Percentiles rank a stretch among this genome's conserved stretches.
These are phyloP conservation scores for Boletellus ananas DNA, from an alignment of 768 basidiomycete genomes.

Conservation along the genomic window DNA sequence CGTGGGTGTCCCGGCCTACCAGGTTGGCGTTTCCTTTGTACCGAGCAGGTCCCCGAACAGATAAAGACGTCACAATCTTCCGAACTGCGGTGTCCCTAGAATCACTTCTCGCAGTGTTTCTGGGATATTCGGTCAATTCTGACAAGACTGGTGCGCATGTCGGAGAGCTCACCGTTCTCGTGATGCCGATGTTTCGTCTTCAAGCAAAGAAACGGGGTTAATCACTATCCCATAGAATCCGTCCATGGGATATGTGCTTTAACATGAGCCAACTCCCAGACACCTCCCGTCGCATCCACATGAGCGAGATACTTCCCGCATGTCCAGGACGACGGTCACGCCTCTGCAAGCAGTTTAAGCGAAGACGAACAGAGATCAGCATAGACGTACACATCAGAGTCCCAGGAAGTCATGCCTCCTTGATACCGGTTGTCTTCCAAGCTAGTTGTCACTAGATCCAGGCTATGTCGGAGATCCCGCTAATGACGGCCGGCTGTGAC, in stretches of 20 bases:
- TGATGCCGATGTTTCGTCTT: constrained; percentile 7
- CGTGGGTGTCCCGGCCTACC: constrained; percentile 8
- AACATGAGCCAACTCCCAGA: constrained; percentile 20
- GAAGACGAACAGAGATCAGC: background rate
- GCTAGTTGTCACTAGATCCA: background rate
- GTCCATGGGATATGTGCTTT: constrained; percentile 16
- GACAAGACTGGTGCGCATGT: background rate
- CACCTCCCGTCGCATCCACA: constrained; percentile 33
- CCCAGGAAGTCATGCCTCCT: constrained; percentile 64
- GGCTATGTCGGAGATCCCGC: background rate
- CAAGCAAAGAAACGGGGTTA: constrained; percentile 5
- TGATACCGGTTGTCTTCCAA: constrained; percentile 23
- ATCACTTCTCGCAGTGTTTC: constrained; percentile 20
- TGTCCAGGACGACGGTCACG: constrained; percentile 15
- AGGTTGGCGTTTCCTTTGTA: constrained; percentile 6
- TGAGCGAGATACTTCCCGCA: constrained; percentile 16
- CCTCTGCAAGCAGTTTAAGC: constrained; percentile 6
- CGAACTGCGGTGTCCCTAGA: constrained; percentile 10
- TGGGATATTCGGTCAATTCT: background rate
- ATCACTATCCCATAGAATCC: constrained; percentile 6
- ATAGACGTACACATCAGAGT: constrained; percentile 30
- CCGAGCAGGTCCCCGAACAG: constrained; percentile 8
- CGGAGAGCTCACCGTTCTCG: constrained; percentile 4
- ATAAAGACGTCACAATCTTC: constrained; percentile 16
- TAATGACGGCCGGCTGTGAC: background rate